Base-by-base conservation (phyloP, 345 rosid genomes). In the Citropsis articulata region DNA sequence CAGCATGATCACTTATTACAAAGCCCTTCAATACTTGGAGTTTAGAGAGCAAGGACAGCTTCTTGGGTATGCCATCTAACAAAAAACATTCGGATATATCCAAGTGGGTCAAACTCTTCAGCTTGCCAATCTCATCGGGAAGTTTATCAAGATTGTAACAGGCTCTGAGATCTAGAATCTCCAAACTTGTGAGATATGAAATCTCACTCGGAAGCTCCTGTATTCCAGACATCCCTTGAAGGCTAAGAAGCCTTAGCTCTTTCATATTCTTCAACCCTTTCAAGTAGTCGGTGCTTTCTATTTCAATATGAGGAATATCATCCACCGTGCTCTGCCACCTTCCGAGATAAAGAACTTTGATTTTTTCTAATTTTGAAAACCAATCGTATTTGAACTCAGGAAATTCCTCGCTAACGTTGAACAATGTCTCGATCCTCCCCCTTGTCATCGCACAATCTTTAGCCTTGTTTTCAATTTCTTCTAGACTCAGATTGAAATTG, bases 1-100 rank as follows among this genome's bases (percentile, higher is more conserved):
- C 22, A 19, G 22, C 57, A 18, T 53, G 57, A 18, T 84, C 77
- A 69, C 86, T 84, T 2, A 90, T 71, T 22, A 88, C 87, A 83
- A 92, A 90, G n/a, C 97, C 94, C 53, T 92, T 88, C 5, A 92
- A 87, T 45, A 92, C 93, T 86, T 78, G 74, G 68, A 90, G 88
- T 13, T 85, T 33, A 0, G 75, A 10, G 22, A 92, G 89, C 63
- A 76, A 66, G 1, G 79, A 63, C 33, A 92, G 21, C 57, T 80
- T 73, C 81, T 80, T 84, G 31, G 97, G 94, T 72, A 91, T 84
- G 24, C 65, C 64, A 19, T 85, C 92, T 10, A 90, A 72, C 84
- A 85, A 72, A 80, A 83, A 82, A 80, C 96, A 92, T 61, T 88
- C 90, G 0, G 87, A 88, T 4, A 84, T 60, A 45, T 86, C 94